Evolutionary conservation across 441 rosid genomes (phyloP).

Genomic region (Eutrema salsugineum): DNA sequence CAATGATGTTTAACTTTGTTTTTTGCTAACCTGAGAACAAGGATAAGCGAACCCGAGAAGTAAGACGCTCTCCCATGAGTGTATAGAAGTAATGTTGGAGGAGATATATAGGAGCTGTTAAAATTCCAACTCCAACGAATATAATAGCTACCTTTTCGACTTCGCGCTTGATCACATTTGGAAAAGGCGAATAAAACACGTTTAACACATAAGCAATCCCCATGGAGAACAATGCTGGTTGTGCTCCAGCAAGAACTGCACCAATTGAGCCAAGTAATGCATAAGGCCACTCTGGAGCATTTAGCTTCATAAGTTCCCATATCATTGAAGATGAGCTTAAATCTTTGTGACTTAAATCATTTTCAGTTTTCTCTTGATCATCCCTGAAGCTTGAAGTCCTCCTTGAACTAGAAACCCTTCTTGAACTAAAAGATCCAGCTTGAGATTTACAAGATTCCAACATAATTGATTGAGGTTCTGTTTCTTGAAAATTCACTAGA

Average conservation of each 20-base stretch:
- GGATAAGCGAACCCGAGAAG: constrained; percentile 67
- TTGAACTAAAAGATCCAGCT: constrained; percentile 16
- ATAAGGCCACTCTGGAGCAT: constrained; percentile 81
- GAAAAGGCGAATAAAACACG: constrained; percentile 52
- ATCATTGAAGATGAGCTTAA: constrained; percentile 36
- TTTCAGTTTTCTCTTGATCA: constrained; percentile 24
- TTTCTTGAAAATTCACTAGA: constrained; percentile 52
- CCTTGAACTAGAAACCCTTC: constrained; percentile 18
- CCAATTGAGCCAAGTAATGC: constrained; percentile 81
- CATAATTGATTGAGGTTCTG: constrained; percentile 39
- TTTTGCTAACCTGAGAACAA: constrained; percentile 64
- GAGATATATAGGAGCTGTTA: constrained; percentile 60
- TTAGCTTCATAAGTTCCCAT: constrained; percentile 59
- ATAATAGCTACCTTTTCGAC: constrained; percentile 42
- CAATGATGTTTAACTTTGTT: not conserved
- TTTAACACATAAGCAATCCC: constrained; percentile 65
- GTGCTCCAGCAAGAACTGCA: constrained; percentile 66
- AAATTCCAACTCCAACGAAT: constrained; percentile 44
- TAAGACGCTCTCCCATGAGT: constrained; percentile 80
- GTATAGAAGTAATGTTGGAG: constrained; percentile 80
- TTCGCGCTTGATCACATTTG: constrained; percentile 42
- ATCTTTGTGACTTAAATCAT: constrained; percentile 15
- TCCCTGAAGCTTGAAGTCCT: constrained; percentile 33
- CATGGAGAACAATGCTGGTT: constrained; percentile 69
- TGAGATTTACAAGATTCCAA: constrained; percentile 31